Conservation (phyloP, 805 yeast species). For the Lipomyces lipofer region DNA sequence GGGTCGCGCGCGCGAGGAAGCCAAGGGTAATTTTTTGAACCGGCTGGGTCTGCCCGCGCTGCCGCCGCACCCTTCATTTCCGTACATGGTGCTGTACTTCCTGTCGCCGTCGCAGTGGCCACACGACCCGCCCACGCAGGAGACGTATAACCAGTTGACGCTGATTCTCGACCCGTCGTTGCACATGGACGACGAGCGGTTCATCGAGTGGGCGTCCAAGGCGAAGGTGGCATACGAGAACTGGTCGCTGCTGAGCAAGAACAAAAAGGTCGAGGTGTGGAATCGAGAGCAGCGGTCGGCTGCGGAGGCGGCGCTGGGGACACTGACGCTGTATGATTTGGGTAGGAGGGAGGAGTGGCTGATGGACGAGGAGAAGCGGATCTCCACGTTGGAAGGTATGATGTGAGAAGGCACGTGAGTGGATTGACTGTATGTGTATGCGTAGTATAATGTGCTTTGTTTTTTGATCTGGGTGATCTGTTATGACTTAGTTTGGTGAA, state of each 20-base stretch:
- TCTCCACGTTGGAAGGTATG: slow-evolving; percentile 16
- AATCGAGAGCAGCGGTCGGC: slow-evolving; percentile 46
- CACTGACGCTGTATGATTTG: slow-evolving; percentile 47
- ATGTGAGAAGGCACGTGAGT: too few species aligned
- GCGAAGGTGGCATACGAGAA: slow-evolving; percentile 50
- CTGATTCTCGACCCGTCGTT: slow-evolving; percentile 32
- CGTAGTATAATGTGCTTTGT: too few species aligned
- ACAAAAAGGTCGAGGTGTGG: slow-evolving; percentile 48
- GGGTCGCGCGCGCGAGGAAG: slow-evolving; percentile 44
- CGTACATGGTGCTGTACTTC: slow-evolving; percentile 51
- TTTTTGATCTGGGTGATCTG: too few species aligned
- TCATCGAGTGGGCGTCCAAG: slow-evolving; percentile 42
- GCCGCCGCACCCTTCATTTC: slow-evolving; percentile 51
- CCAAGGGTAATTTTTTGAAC: slow-evolving; percentile 42
- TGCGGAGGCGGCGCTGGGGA: slow-evolving; percentile 48
- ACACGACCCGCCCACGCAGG: slow-evolving; percentile 52
- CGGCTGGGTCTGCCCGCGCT: slow-evolving; percentile 44
- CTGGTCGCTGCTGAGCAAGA: slow-evolving; percentile 45
- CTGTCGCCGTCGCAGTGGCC: slow-evolving; percentile 47
- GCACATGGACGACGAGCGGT: slow-evolving; percentile 29
- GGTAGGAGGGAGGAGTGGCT: slow-evolving; percentile 48
- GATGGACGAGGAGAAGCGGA: slow-evolving; percentile 35
- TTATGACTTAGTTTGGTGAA: too few species aligned
- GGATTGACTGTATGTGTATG: too few species aligned
- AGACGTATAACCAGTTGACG: slow-evolving; percentile 45